Percentiles rank a stretch among this genome's conserved stretches.
Conservation (phyloP, 2,329 filamentous ascomycete genomes). For the Myriosclerotinia scirpicola region DNA sequence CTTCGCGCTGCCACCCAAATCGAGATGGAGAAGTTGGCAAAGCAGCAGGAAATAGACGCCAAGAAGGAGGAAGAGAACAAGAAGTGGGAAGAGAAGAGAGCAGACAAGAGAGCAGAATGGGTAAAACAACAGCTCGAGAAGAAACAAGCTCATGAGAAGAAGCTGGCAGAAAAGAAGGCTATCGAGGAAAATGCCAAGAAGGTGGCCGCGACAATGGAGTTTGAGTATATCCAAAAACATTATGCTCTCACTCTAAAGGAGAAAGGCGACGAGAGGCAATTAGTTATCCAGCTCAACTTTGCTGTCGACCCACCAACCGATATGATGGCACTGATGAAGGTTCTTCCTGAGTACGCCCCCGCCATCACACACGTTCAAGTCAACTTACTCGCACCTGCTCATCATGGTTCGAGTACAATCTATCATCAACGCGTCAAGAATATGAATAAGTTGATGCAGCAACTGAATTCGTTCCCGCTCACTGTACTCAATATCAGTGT, state of each 20-base stretch:
- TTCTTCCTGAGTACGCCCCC: not conserved
- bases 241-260: not conserved
- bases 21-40: not conserved
- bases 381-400: not conserved
- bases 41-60: not conserved
- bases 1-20: not conserved
- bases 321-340: not conserved
- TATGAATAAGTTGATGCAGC: not conserved
- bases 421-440: not conserved
- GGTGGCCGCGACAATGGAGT: not conserved
- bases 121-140: not conserved
- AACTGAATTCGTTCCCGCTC: not conserved
- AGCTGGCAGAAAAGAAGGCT: not conserved
- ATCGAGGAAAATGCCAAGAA: not conserved
- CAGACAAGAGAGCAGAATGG: not conserved
- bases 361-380: not conserved
- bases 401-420: not conserved
- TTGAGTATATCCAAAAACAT: not conserved
- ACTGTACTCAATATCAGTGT: not conserved
- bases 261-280: not conserved
- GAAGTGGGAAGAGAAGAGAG: accelerated
- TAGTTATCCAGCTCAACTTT: not conserved
- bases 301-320: not conserved
- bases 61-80: not conserved
- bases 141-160: not conserved